Evolutionary conservation across 345 rosid genomes (phyloP).

Genomic region (Angophora floribunda): DNA sequence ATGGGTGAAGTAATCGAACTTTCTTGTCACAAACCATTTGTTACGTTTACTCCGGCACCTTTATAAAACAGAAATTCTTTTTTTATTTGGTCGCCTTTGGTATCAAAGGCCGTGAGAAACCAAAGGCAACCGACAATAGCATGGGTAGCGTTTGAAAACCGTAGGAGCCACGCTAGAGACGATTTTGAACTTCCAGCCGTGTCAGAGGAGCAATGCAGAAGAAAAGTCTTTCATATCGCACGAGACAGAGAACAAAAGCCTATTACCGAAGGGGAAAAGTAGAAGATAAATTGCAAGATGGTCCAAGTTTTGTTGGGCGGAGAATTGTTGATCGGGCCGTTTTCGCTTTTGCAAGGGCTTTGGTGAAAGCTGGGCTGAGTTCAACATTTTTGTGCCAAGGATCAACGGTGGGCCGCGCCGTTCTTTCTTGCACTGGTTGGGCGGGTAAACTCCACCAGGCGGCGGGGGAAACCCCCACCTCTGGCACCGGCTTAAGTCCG

Average conservation of each 20-base stretch:
- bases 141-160: neutral
- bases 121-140: neutral
- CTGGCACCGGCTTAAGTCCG: neutral
- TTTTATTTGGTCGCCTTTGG: neutral
- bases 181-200: neutral
- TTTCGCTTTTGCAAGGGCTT: neutral
- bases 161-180: neutral
- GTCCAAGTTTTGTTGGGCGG: neutral
- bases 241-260: neutral
- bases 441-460: too few species aligned
- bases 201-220: neutral
- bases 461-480: too few species aligned
- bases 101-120: neutral
- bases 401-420: neutral
- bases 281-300: neutral
- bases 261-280: neutral
- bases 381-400: neutral
- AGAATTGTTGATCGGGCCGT: neutral
- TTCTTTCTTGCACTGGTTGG: too few species aligned
- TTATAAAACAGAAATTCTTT: rapidly evolving
- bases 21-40: rapidly evolving
- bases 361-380: neutral
- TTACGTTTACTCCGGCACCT: rapidly evolving
- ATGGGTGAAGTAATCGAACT: neutral
- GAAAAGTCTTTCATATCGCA: neutral